Conservation (phyloP, 1,284 basidiomycete genomes). For the Pseudozyma thailandica region DNA sequence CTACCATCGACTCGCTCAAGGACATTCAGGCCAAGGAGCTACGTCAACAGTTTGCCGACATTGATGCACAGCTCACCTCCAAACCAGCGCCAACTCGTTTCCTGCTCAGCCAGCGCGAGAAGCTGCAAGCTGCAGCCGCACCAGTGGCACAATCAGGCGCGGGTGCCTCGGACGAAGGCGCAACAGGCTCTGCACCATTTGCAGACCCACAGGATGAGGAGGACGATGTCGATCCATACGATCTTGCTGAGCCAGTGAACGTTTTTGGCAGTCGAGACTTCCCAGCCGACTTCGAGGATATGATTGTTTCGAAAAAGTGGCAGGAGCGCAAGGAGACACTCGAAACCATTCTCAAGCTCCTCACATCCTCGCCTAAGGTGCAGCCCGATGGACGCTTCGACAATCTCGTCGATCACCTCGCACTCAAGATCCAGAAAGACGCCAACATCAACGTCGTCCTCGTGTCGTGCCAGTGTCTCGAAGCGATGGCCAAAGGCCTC, state of each 20-base stretch:
- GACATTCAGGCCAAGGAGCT: slow-evolving; percentile 98
- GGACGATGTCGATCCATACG: slow-evolving; percentile 78
- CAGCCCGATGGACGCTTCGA: slow-evolving; percentile 76
- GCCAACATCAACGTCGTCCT: slow-evolving; percentile 97
- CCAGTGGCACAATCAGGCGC: slow-evolving; percentile 11
- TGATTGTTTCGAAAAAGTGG: slow-evolving; percentile 92
- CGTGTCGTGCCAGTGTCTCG: slow-evolving; percentile 84
- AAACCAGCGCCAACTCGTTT: slow-evolving; percentile 82
- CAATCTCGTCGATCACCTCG: slow-evolving; percentile 80
- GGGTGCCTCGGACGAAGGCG: slow-evolving; percentile 13
- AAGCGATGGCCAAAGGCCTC: slow-evolving; percentile 85
- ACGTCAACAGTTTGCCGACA: slow-evolving; percentile 84
- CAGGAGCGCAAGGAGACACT: slow-evolving; percentile 90
- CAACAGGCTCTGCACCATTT: slow-evolving; percentile 18
- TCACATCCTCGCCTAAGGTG: slow-evolving; percentile 81
- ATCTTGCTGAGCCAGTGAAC: slow-evolving; percentile 87
- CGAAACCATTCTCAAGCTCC: slow-evolving; percentile 81
- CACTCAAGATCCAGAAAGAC: slow-evolving; percentile 84
- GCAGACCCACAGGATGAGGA: slow-evolving; percentile 33
- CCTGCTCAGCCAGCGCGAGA: slow-evolving; percentile 78
- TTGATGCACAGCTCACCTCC: slow-evolving; percentile 85
- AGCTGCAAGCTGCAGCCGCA: slow-evolving; percentile 38
- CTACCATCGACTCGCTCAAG: slow-evolving; percentile 90
- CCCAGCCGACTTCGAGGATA: slow-evolving; percentile 68
- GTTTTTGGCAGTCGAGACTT: slow-evolving; percentile 75